phyloP scores from a whole-genome alignment of 2,329 filamentous ascomycete genomes.

The Orbilia oligospora region DNA sequence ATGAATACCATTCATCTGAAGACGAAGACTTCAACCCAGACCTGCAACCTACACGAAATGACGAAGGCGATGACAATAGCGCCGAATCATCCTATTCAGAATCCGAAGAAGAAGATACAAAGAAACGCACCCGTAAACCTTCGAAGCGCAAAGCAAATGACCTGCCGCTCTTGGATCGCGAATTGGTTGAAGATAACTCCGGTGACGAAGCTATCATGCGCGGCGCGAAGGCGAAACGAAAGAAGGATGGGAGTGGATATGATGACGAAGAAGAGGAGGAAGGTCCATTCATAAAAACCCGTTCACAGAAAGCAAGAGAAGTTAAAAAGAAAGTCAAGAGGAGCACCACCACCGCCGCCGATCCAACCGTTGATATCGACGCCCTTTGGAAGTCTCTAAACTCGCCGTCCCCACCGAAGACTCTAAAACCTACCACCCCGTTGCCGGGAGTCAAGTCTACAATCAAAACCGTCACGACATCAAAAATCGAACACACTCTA shows the following conservation, averaged over 20 bases:
- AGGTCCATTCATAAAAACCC: slow-evolving; percentile 79
- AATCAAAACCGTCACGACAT: slow-evolving; percentile 62
- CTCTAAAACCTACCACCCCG: slow-evolving; percentile 26
- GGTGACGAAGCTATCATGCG: slow-evolving; percentile 61
- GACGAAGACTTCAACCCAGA: slow-evolving; percentile 82
- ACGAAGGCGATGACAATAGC: slow-evolving; percentile 63
- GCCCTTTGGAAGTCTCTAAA: slow-evolving; percentile 74
- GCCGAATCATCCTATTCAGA: slow-evolving; percentile 71
- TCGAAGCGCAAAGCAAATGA: slow-evolving; percentile 64
- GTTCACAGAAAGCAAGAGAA: slow-evolving; percentile 77
- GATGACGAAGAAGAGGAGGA: slow-evolving; percentile 67
- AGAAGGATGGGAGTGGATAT: slow-evolving; percentile 63
- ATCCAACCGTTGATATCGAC: slow-evolving; percentile 80
- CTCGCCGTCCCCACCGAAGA: slow-evolving; percentile 66
- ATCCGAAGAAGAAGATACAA: slow-evolving; percentile 66
- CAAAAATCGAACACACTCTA: slow-evolving; percentile 32
- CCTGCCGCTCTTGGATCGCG: slow-evolving; percentile 65
- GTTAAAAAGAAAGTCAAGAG: slow-evolving; percentile 74
- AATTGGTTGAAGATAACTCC: slow-evolving; percentile 52
- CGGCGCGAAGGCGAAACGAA: slow-evolving; percentile 64
- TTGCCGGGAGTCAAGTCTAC: slow-evolving; percentile 33
- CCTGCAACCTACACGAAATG: slow-evolving; percentile 67
- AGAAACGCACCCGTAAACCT: slow-evolving; percentile 63
- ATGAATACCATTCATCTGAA: slow-evolving; percentile 78
- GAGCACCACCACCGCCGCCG: slow-evolving; percentile 71